A percentile compares a stretch with the other conserved stretches of the same genome.
These are phyloP conservation scores for Podaxis sp. DNA, from an alignment of 768 basidiomycete species.

Conservation along the genomic window DNA sequence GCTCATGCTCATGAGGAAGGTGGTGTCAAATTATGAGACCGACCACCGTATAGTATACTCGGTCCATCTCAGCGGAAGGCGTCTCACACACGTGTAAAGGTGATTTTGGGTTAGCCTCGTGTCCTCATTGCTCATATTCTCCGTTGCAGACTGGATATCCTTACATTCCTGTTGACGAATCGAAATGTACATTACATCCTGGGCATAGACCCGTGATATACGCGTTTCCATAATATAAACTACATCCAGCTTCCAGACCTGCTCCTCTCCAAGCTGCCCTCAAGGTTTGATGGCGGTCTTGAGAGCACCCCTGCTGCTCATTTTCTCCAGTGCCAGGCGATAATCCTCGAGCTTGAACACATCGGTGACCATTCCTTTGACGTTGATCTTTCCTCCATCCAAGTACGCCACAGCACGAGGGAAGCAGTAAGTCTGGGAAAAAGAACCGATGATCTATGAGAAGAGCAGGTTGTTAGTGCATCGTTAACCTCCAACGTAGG, in stretches of 20 bases:
- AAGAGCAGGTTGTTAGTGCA: not conserved
- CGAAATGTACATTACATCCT: too few relatives aligned
- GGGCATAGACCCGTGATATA: too few relatives aligned
- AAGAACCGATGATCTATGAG: conserved; percentile 81
- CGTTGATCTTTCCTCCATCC: conserved; percentile 79
- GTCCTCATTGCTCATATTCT: too few relatives aligned
- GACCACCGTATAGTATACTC: too few relatives aligned
- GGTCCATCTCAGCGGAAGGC: too few relatives aligned
- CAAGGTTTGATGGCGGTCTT: conserved; percentile 64
- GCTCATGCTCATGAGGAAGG: too few relatives aligned
- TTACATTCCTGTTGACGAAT: too few relatives aligned
- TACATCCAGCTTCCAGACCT: not conserved
- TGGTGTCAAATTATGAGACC: too few relatives aligned
- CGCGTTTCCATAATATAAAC: not conserved
- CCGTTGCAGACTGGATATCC: too few relatives aligned
- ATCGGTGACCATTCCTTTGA: conserved; percentile 73
- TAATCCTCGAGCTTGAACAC: conserved; percentile 67
- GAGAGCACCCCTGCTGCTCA: conserved; percentile 59
- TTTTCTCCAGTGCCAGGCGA: conserved; percentile 70
- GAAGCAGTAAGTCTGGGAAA: conserved; percentile 89
- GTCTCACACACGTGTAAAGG: too few relatives aligned
- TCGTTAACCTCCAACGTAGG: not conserved
- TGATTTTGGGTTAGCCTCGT: too few relatives aligned
- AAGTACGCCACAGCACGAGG: conserved; percentile 88
- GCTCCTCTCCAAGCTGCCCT: not conserved